These are phyloP conservation scores for Mortierella alpina DNA, from an alignment of 192 early-diverging fungal species.

Conservation along the genomic window DNA sequence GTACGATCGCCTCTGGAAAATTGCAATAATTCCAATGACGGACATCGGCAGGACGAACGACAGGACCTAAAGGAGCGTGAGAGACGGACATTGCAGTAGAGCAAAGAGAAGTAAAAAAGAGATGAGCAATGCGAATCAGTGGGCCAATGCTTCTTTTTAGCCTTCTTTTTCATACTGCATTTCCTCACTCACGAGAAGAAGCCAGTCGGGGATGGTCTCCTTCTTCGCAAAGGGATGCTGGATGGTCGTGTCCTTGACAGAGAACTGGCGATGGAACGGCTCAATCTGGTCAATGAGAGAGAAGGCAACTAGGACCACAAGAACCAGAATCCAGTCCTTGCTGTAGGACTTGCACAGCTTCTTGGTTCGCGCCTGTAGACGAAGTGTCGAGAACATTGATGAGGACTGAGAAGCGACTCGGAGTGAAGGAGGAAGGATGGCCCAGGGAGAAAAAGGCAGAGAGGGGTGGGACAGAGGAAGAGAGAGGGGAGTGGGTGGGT, in stretches of 20 bases:
- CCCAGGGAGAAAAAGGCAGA: neutral
- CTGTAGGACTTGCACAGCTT: constrained; percentile 36
- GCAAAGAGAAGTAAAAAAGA: neutral
- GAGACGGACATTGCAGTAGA: neutral
- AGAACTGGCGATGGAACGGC: constrained; percentile 84
- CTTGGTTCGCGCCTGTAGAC: constrained; percentile 19
- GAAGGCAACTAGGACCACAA: constrained; percentile 68
- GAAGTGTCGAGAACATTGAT: constrained; percentile 18
- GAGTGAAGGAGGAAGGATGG: neutral
- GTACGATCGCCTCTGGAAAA: constrained; percentile 49
- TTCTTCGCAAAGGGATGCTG: constrained; percentile 68
- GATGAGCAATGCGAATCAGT: neutral
- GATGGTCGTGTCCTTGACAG: constrained; percentile 77
- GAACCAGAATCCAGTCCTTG: constrained; percentile 63
- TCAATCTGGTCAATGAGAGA: constrained; percentile 66
- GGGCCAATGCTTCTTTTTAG: neutral
- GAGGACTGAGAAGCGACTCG: neutral
- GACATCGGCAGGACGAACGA: constrained; percentile 52
- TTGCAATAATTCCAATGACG: constrained; percentile 34
- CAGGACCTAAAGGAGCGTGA: constrained; percentile 24
- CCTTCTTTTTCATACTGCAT: neutral
- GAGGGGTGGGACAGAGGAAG: neutral
- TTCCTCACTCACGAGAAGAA: constrained; percentile 24
- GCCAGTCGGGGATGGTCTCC: constrained; percentile 62
- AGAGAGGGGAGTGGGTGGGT: neutral